Evolutionary conservation across 495 filamentous ascomycete species (phyloP).

Genomic region (Hypoxylon crocopeplum): DNA sequence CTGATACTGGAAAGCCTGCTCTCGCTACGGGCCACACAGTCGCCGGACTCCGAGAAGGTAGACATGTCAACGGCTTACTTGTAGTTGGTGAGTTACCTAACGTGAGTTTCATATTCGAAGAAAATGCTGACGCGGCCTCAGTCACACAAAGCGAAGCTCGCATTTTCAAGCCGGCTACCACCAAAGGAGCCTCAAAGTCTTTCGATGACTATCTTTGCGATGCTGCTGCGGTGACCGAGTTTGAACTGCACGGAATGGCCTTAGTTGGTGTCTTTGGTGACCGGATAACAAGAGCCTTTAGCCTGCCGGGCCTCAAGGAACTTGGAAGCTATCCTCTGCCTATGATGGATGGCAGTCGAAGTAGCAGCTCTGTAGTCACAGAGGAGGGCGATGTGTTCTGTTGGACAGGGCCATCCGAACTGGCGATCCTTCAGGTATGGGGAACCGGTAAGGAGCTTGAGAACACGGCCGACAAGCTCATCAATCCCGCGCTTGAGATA

Average conservation of each 20-base stretch:
- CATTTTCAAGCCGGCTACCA: slow-evolving; percentile 82
- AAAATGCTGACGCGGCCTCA: slow-evolving; percentile 26
- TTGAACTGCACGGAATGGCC: slow-evolving; percentile 74
- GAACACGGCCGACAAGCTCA: slow-evolving; percentile 71
- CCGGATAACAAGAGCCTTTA: slow-evolving; percentile 77
- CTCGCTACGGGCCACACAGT: slow-evolving; percentile 76
- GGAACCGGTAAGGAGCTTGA: slow-evolving; percentile 67
- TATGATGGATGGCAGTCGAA: slow-evolving; percentile 75
- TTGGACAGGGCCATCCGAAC: slow-evolving; percentile 89
- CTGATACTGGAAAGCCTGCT: slow-evolving; percentile 77
- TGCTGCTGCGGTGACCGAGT: slow-evolving; percentile 74
- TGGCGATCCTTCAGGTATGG: slow-evolving; percentile 81
- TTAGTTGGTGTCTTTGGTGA: slow-evolving; percentile 85
- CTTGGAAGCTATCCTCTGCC: slow-evolving; percentile 70
- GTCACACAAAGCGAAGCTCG: slow-evolving; percentile 78
- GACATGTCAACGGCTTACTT: slow-evolving; percentile 72
- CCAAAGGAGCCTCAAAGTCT: slow-evolving; percentile 86
- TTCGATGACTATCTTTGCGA: slow-evolving; percentile 86
- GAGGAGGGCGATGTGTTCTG: slow-evolving; percentile 79
- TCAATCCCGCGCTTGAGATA: slow-evolving; percentile 72
- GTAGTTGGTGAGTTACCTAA: slow-evolving; percentile 55
- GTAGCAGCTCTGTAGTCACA: slow-evolving; percentile 70
- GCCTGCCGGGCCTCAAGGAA: slow-evolving; percentile 85
- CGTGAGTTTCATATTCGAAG: background rate
- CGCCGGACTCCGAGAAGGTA: slow-evolving; percentile 71